A percentile compares a stretch with the other conserved stretches of the same genome.
Conservation (phyloP, 352 stramenopile species). For the Hyaloperonospora arabidopsidis region DNA sequence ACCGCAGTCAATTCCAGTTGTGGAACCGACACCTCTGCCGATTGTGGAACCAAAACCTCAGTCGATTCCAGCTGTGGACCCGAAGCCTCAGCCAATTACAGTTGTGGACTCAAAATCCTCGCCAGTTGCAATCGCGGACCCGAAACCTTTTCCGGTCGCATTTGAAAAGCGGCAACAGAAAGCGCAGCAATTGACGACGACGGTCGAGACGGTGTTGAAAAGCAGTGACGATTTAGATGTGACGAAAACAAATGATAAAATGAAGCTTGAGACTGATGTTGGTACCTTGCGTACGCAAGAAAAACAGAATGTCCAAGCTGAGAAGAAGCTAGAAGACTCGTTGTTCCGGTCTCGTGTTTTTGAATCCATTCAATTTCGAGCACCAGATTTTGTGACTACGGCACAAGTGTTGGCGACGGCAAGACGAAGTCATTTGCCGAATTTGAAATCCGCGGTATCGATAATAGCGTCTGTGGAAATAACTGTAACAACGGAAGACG, state of each 20-base stretch:
- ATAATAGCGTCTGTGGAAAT: conserved; percentile 4
- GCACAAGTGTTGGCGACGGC: conserved; percentile 36
- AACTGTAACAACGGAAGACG: not conserved
- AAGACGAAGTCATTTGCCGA: conserved; percentile 24
- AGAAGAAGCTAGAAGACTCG: conserved; percentile 1
- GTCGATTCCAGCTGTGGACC: too few relatives aligned
- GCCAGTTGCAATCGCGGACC: too few relatives aligned
- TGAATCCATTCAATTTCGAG: conserved; percentile 30
- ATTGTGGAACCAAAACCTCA: too few relatives aligned
- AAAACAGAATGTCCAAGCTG: not conserved
- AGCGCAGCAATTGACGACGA: not conserved
- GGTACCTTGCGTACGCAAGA: not conserved
- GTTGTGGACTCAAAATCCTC: too few relatives aligned
- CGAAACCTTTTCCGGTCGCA: too few relatives aligned
- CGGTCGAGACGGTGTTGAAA: not conserved
- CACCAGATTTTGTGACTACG: conserved; percentile 35
- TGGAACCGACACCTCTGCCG: too few relatives aligned
- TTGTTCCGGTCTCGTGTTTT: conserved; percentile 39
- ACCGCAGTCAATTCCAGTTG: too few relatives aligned
- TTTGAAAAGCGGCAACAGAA: too few relatives aligned
- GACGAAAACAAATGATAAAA: not conserved
- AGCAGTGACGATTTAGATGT: not conserved
- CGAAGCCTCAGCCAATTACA: too few relatives aligned
- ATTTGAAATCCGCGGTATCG: conserved; percentile 6
- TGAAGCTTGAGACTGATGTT: not conserved